A percentile compares a stretch with the other conserved stretches of the same genome.
Evolutionary conservation across 768 basidiomycete genomes (phyloP).

Genomic region (Filobasidium floriforme): DNA sequence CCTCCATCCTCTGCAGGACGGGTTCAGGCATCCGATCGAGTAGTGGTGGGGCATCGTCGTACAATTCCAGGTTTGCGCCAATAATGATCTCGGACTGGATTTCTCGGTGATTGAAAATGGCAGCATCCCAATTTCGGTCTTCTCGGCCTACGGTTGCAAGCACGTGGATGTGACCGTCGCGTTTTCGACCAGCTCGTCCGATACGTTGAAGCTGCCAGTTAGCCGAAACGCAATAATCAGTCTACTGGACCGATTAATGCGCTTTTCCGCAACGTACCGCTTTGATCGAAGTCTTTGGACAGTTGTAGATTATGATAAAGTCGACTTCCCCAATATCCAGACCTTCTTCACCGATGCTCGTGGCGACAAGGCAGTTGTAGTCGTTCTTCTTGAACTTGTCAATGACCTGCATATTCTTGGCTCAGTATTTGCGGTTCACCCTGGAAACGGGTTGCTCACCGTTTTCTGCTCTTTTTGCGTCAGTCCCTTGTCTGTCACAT

Average conservation of each 20-base stretch:
- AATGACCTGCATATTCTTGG: slow-evolving; percentile 57
- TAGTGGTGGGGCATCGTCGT: slow-evolving; percentile 80
- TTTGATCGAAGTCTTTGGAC: slow-evolving; percentile 89
- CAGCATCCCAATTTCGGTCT: slow-evolving; percentile 80
- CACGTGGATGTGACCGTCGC: slow-evolving; percentile 80
- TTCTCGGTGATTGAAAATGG: slow-evolving; percentile 73
- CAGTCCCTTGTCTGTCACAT: slow-evolving; percentile 76
- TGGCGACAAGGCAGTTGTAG: slow-evolving; percentile 87
- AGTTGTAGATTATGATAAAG: slow-evolving; percentile 90
- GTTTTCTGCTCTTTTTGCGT: slow-evolving; percentile 85
- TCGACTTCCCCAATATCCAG: slow-evolving; percentile 97
- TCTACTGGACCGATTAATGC: background rate
- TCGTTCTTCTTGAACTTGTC: slow-evolving; percentile 75
- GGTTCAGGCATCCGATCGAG: slow-evolving; percentile 68
- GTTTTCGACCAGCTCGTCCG: slow-evolving; percentile 88
- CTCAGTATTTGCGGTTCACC: background rate
- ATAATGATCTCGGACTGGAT: slow-evolving; percentile 81
- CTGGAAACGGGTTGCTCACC: slow-evolving; percentile 48
- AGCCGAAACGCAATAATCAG: background rate
- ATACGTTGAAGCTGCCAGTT: slow-evolving; percentile 81
- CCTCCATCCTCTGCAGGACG: slow-evolving; percentile 74
- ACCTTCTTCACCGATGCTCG: slow-evolving; percentile 96
- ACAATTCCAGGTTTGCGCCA: slow-evolving; percentile 81
- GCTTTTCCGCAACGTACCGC: slow-evolving; percentile 57
- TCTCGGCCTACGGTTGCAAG: slow-evolving; percentile 84